Evolutionary conservation across 176 grass and related monocot species (phyloP), one percentile per base, ranked within the genome.

Genomic region (Bothriochloa decipiens): DNA sequence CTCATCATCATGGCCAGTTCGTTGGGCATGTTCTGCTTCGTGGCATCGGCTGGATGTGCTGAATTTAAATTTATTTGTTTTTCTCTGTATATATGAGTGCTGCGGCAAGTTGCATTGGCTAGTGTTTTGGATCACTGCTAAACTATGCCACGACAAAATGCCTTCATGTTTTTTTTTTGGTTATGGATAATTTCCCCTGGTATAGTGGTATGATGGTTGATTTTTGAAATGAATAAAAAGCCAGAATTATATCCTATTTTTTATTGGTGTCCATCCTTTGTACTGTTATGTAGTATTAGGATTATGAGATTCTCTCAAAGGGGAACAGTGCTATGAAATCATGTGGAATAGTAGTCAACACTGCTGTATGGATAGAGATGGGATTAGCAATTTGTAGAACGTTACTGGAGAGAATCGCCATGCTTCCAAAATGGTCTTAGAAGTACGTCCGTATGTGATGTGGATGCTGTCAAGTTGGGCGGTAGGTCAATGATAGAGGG

Each of bases 21-120:
- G 79, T 82, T 86, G 79, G 50, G 73, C 83, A 86, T 89, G 83
- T 82, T 86, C 27, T 46, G 57, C 55, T 70, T 67, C 65, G 66
- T 82, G 79, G 65, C 73, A 86, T 82, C 78, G 53, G 33, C 42
- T 77, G 47, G 58, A 17, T 74, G 9, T 37, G 52, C 12, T 45
- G 45, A 20, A 17, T 17, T 82, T 12, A 0, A 25, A 0, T 60
- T 23, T 11, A 25, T 26, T 62, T 62, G 1, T 46, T 63, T 32
- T 17, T 36, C 11, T 29, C 15, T 25, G 18, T 8, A 58, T 2
- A 58, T 2, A 74, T 27, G 68, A 57, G 46, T 79, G 57, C 1
- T 23, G 7, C 23, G 7, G 26, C 79, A 55, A 66, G 32, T 66
- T 53, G 55, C 53, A 57, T 57, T 57, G 41, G 26, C 13, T 13